Percentiles rank a stretch among this genome's conserved stretches.
Evolutionary conservation across 805 yeast genomes (phyloP).

Genomic region (Debaryomyces prosopidis): DNA sequence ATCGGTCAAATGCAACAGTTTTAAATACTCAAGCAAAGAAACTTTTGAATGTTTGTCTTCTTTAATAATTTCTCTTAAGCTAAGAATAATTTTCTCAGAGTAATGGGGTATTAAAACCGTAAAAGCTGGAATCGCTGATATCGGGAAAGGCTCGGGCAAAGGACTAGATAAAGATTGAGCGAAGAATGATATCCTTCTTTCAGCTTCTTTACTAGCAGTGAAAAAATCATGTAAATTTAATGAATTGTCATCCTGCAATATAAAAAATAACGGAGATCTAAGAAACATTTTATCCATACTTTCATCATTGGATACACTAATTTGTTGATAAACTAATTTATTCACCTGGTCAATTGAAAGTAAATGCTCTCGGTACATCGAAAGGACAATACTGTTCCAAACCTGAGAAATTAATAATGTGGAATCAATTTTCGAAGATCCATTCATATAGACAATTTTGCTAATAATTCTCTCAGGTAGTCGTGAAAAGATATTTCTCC

Average conservation of each 20-base stretch:
- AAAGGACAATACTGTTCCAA: constrained; percentile 29
- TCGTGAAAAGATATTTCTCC: constrained; percentile 35
- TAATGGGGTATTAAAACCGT: constrained; percentile 55
- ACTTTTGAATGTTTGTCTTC: constrained; percentile 47
- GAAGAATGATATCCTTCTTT: constrained; percentile 52
- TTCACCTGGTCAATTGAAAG: constrained; percentile 44
- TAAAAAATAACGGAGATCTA: constrained; percentile 47
- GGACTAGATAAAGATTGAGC: constrained; percentile 53
- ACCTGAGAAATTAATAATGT: constrained; percentile 20
- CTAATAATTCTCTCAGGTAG: constrained; percentile 35
- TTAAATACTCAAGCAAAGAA: constrained; percentile 76
- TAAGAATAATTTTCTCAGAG: constrained; percentile 48
- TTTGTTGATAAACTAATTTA: constrained; percentile 27
- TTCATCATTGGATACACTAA: constrained; percentile 17
- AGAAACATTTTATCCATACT: constrained; percentile 22
- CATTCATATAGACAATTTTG: constrained; percentile 20
- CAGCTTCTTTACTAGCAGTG: constrained; percentile 49
- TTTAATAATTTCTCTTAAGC: constrained; percentile 46
- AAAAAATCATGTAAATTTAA: constrained; percentile 40
- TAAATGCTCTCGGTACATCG: constrained; percentile 39
- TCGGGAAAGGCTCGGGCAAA: constrained; percentile 49
- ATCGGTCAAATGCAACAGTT: constrained; percentile 67
- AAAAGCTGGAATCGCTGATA: constrained; percentile 49
- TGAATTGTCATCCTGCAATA: constrained; percentile 47
- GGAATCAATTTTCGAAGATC: constrained; percentile 8